Evolutionary conservation across 371 early-diverging fungal genomes (phyloP), one percentile per base, ranked within the genome.

Genomic region (Dinochytrium kinnereticum): DNA sequence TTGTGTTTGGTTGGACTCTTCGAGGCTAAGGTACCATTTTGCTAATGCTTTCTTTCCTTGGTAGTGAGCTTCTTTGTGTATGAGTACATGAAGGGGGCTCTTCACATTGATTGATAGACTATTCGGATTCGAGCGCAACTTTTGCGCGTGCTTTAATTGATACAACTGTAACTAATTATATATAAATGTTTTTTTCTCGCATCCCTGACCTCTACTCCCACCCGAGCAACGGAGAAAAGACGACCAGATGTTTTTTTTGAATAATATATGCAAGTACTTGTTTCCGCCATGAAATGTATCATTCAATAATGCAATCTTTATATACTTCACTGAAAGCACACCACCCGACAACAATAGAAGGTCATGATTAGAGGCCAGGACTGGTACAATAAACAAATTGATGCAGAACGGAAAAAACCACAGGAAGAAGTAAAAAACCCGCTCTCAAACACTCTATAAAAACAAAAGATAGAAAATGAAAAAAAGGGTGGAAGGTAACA

Each of bases 51-150:
- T n/a, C 15, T 39, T 67, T 55, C 44, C 24, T 38, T 5, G 5
- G 2, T 51, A 1, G 91, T 94, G 36, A 89, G 91, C 33, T 96
- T 96, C 81, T 91, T 87, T 69, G 90, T 90, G 0, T 97, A 97
- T 78, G 93, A 93, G 70, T 79, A 84, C 68, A 90, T 90, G 91
- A 88, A 86, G 76, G 33, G 30, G 1, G 19, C 74, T 31, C 51
- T 87, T 65, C 75, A 77, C 17, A 82, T 87, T 53, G 55, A 53
- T 5, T 53, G 26, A 53, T 26, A 53, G n/a, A 53, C 7, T 5
- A 53, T n/a, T n/a, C n/a, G n/a, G n/a, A n/a, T n/a, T n/a, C n/a
- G n/a, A n/a, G n/a, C n/a, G n/a, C n/a, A n/a, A n/a, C n/a, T n/a
- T n/a, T n/a, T n/a, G n/a, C n/a, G n/a, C n/a, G n/a, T n/a, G n/a